Evolutionary conservation across 2,329 filamentous ascomycete species (phyloP).

Genomic region (Drechslerella coelobrocha): DNA sequence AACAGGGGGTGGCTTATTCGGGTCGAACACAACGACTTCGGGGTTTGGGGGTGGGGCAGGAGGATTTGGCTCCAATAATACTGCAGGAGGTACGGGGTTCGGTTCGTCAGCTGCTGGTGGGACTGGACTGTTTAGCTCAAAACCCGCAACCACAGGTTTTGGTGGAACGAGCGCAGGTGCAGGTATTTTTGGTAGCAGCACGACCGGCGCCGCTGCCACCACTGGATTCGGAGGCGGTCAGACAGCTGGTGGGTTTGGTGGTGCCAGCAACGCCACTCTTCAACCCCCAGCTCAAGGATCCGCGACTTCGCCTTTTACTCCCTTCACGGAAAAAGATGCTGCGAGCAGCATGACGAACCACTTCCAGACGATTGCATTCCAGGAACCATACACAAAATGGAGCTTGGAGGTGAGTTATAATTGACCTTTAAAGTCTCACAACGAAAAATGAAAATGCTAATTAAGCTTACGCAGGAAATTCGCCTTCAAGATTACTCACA

Average conservation of each 20-base stretch:
- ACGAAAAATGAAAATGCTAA: slow-evolving; percentile 37
- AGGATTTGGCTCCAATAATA: slow-evolving; percentile 58
- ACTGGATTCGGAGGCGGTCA: slow-evolving; percentile 51
- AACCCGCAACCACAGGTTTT: slow-evolving; percentile 49
- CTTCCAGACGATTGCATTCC: slow-evolving; percentile 81
- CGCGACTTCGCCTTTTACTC: slow-evolving; percentile 69
- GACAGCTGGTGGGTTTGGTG: slow-evolving; percentile 45
- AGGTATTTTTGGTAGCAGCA: slow-evolving; percentile 49
- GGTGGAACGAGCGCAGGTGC: slow-evolving; percentile 32
- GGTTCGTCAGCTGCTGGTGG: slow-evolving; percentile 43
- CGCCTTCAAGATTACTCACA: slow-evolving; percentile 86
- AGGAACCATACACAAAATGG: slow-evolving; percentile 83
- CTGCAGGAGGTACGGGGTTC: slow-evolving; percentile 57
- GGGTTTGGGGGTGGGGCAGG: slow-evolving; percentile 52
- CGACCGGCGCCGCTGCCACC: slow-evolving; percentile 50
- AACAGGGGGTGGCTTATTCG: slow-evolving; percentile 65
- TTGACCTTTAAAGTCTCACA: background rate
- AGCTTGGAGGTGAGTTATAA: slow-evolving; percentile 69
- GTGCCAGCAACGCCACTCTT: slow-evolving; percentile 60
- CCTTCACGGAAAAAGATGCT: slow-evolving; percentile 75
- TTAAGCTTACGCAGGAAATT: slow-evolving; percentile 65
- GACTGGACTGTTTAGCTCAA: slow-evolving; percentile 50
- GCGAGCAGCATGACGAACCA: slow-evolving; percentile 66
- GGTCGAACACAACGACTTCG: slow-evolving; percentile 57
- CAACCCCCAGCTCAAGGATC: slow-evolving; percentile 70